These are phyloP conservation scores for Plasmodium vinckei DNA, from an alignment of 169 alveolate genomes.

Conservation along the genomic window DNA sequence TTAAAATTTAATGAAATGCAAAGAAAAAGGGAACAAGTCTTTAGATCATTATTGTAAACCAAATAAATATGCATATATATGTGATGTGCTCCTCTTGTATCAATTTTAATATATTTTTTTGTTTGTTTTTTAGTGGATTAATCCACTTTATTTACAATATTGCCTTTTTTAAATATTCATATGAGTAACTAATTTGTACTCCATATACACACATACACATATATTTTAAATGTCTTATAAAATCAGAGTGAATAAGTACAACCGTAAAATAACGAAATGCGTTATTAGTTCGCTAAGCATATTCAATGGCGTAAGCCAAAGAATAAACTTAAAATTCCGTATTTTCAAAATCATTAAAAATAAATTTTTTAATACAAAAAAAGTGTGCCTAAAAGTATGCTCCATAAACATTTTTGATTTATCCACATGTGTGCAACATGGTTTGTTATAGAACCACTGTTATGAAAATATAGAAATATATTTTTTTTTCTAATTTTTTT, in stretches of 20 bases:
- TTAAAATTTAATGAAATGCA: slow-evolving; percentile 41
- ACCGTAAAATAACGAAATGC: slow-evolving; percentile 41
- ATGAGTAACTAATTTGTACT: not conserved
- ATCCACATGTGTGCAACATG: slow-evolving; percentile 5
- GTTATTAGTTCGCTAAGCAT: slow-evolving; percentile 25
- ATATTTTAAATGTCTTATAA: slow-evolving; percentile 10
- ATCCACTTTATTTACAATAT: too few species aligned
- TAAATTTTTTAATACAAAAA: slow-evolving; percentile 16
- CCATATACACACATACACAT: not conserved
- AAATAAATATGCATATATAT: not conserved
- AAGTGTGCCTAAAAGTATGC: slow-evolving; percentile 40
- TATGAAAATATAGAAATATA: slow-evolving; percentile 6
- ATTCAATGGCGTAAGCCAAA: slow-evolving; percentile 23
- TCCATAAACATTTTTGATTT: not conserved
- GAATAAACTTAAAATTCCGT: slow-evolving; percentile 24
- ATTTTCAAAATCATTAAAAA: slow-evolving; percentile 47
- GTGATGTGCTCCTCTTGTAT: not conserved
- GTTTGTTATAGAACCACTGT: not conserved
- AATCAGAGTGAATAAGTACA: slow-evolving; percentile 52
- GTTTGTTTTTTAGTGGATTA: too few species aligned
- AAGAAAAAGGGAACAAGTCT: slow-evolving; percentile 48
- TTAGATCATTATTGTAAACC: slow-evolving; percentile 38
- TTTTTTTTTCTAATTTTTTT: slow-evolving; percentile 1
- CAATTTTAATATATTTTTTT: not conserved
- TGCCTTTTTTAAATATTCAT: too few species aligned